A percentile compares a stretch with the other conserved stretches of the same genome.
Conservation (phyloP, 371 early-diverging fungal species). For the Chytridium lagenaria region DNA sequence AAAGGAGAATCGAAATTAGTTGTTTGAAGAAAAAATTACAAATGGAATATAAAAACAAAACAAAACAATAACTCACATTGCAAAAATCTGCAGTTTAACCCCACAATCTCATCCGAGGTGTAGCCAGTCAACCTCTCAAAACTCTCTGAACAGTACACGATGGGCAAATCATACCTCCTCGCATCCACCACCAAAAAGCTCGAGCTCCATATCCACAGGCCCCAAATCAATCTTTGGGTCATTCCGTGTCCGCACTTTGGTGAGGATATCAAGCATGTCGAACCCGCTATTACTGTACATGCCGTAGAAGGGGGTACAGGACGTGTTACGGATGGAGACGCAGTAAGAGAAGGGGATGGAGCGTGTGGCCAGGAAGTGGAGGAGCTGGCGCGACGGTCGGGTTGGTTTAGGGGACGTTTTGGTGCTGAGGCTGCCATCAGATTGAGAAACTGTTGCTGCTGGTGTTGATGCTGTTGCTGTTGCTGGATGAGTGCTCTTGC, state of each 20-base stretch:
- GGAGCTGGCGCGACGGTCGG: too few relatives aligned
- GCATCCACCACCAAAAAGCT: constrained; percentile 58
- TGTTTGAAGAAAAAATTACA: constrained; percentile 25
- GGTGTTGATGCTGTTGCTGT: too few relatives aligned
- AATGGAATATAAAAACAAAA: background rate
- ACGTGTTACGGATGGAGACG: too few relatives aligned
- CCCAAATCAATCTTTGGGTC: constrained; percentile 41
- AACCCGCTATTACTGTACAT: constrained; percentile 55
- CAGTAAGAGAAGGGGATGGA: too few relatives aligned
- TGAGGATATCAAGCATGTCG: constrained; percentile 66
- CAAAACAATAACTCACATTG: constrained; percentile 39
- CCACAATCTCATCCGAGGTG: constrained; percentile 56
- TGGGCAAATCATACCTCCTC: constrained; percentile 41
- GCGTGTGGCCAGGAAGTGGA: too few relatives aligned
- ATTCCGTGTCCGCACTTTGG: constrained; percentile 58
- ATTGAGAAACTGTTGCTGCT: too few relatives aligned
- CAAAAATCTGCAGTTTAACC: constrained; percentile 70
- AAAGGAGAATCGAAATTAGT: constrained; percentile 17
- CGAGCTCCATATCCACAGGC: constrained; percentile 37
- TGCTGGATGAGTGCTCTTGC: too few relatives aligned
- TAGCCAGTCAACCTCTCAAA: constrained; percentile 71
- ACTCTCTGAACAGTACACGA: constrained; percentile 64
- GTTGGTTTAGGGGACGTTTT: too few relatives aligned
- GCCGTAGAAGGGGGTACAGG: constrained; percentile 15
- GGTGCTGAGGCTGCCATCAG: too few relatives aligned